These are phyloP conservation scores for Warburgia ugandensis DNA, from an alignment of 164 flowering plant species.

Conservation along the genomic window DNA sequence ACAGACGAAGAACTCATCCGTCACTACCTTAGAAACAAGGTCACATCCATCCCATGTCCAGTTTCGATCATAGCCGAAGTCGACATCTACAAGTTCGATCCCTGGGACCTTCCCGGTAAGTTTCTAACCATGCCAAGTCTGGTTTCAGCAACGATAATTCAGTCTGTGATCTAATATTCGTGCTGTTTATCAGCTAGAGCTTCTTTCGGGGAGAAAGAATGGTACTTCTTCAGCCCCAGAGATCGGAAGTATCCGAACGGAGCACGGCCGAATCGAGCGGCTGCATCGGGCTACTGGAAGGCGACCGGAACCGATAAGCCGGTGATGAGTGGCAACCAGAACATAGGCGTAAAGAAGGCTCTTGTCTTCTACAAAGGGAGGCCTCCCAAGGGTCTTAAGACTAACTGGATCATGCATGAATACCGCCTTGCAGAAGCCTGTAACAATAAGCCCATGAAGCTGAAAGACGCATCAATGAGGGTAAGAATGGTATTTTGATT, in stretches of 20 bases:
- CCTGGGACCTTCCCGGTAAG: constrained; percentile 44
- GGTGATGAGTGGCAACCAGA: constrained; percentile 12
- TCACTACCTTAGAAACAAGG: constrained; percentile 35
- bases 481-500: constrained; percentile 16
- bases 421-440: constrained; percentile 30
- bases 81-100: constrained; percentile 47
- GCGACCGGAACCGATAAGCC: constrained; percentile 52
- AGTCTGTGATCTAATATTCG: no score
- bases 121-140: background rate
- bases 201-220: constrained; percentile 42
- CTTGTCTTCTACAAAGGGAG: constrained; percentile 48
- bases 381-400: constrained; percentile 47
- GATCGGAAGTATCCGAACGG: constrained; percentile 58
- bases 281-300: constrained; percentile 52
- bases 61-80: constrained; percentile 38
- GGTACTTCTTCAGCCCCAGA: constrained; percentile 58
- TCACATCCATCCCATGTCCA: constrained; percentile 25
- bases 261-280: constrained; percentile 48
- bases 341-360: constrained; percentile 48
- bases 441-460: constrained; percentile 4
- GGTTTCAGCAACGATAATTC: background rate
- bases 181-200: constrained; percentile 33
- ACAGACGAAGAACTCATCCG: constrained; percentile 58
- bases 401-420: constrained; percentile 60
- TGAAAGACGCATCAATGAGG: constrained; percentile 22